These are phyloP conservation scores for Cladosporium sp. DNA, from an alignment of 2,329 filamentous ascomycete genomes.

Conservation along the genomic window DNA sequence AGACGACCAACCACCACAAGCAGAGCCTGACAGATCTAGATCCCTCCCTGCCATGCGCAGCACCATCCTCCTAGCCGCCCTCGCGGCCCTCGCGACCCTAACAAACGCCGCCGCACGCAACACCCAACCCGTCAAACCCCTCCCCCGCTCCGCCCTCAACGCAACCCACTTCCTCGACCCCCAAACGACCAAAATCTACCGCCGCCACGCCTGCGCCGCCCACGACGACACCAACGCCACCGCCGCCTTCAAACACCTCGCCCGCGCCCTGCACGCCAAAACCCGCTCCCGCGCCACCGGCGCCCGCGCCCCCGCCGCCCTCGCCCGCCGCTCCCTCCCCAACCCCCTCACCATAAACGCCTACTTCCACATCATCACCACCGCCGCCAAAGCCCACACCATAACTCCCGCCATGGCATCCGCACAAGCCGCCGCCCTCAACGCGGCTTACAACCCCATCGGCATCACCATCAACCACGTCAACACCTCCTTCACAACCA, in stretches of 20 bases:
- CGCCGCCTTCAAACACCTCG: slow-evolving; percentile 34
- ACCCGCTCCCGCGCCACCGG: slow-evolving; percentile 19
- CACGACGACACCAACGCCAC: slow-evolving; percentile 31
- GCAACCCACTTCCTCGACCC: slow-evolving; percentile 23
- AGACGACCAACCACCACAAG: slow-evolving; percentile 5
- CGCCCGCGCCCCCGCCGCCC: slow-evolving; percentile 12
- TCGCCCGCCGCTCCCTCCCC: slow-evolving; percentile 18
- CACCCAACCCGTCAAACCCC: slow-evolving; percentile 1
- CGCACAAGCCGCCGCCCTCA: slow-evolving; percentile 34
- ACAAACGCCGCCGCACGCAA: slow-evolving; percentile 11
- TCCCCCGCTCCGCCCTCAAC: not conserved
- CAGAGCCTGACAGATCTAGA: slow-evolving; percentile 1
- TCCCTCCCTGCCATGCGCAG: slow-evolving; percentile 12
- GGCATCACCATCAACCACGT: slow-evolving; percentile 46
- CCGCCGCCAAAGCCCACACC: slow-evolving; percentile 28
- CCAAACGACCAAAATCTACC: slow-evolving; percentile 22
- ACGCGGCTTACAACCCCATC: slow-evolving; percentile 43
- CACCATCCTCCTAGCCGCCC: slow-evolving; percentile 12
- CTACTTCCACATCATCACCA: slow-evolving; percentile 43
- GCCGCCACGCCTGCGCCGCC: slow-evolving; percentile 40
- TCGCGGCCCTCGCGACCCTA: slow-evolving; percentile 12
- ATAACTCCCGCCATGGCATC: slow-evolving; percentile 38
- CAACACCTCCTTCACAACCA: slow-evolving; percentile 45
- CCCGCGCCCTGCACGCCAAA: slow-evolving; percentile 30
- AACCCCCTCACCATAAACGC: slow-evolving; percentile 33